Conservation (phyloP, 2,329 filamentous ascomycete species). For the Juglanconis sp. region DNA sequence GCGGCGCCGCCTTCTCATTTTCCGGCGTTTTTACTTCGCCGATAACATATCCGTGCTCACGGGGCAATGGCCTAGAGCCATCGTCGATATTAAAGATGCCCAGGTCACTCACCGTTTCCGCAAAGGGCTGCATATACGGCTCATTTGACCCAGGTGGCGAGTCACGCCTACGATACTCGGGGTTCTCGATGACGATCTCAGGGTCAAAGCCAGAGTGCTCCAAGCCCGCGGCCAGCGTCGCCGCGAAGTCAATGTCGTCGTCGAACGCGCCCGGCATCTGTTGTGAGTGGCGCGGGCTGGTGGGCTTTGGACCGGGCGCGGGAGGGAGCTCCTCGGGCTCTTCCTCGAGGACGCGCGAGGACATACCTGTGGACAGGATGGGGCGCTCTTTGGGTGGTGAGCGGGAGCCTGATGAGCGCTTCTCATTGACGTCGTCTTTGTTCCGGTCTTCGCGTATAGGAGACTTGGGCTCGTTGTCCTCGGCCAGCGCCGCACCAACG, state of each 20-base stretch:
- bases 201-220: constrained; percentile 69
- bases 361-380: constrained; percentile 11
- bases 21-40: constrained; percentile 45
- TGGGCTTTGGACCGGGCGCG: constrained; percentile 56
- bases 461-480: not conserved
- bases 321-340: constrained; percentile 18
- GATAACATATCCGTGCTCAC: constrained; percentile 43
- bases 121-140: constrained; percentile 46
- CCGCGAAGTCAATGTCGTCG: constrained; percentile 67
- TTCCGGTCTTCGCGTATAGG: constrained; percentile 13
- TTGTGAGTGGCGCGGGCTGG: constrained; percentile 40
- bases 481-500: constrained; percentile 25
- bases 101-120: constrained; percentile 45
- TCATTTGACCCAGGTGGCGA: constrained; percentile 61
- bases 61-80: constrained; percentile 18
- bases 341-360: constrained; percentile 11
- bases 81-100: constrained; percentile 33
- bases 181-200: constrained; percentile 66
- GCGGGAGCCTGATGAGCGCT: constrained; percentile 6
- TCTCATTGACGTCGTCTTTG: constrained; percentile 17
- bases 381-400: constrained; percentile 14
- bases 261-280: constrained; percentile 64
- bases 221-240: constrained; percentile 65
- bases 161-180: constrained; percentile 58
- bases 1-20: constrained; percentile 29